Conservation (phyloP, 441 rosid species). For the Corymbia calophylla region DNA sequence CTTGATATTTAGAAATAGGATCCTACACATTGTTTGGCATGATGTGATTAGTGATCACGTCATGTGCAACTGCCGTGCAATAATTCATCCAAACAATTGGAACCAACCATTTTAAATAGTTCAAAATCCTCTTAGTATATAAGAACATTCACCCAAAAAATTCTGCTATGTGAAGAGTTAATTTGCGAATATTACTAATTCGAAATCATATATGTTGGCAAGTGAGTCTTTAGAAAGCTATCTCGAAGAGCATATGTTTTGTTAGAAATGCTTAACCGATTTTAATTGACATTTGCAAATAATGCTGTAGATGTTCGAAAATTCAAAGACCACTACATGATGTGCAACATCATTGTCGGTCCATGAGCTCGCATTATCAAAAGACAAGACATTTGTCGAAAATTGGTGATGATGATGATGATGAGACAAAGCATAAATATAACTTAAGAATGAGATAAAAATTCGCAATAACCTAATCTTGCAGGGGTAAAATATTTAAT, state of each 20-base stretch:
- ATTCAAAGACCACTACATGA: neutral
- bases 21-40: too few species aligned
- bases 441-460: neutral
- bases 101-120: neutral
- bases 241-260: neutral
- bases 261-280: neutral
- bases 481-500: neutral
- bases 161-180: neutral
- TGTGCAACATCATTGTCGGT: neutral
- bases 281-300: neutral
- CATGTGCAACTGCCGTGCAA: accelerated
- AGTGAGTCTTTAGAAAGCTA: neutral
- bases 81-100: neutral
- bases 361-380: neutral
- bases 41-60: neutral
- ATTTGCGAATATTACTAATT: neutral
- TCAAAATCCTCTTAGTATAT: neutral
- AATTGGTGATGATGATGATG: neutral
- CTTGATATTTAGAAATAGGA: neutral
- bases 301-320: neutral
- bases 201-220: neutral
- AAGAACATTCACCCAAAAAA: neutral
- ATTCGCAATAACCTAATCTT: neutral
- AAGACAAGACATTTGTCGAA: neutral
- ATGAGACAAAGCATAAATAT: too few species aligned